Percentiles rank a stretch among this genome's conserved stretches.
These are phyloP conservation scores for Chlamydomonas sp. DNA, from an alignment of 139 green algal genomes.

Conservation along the genomic window DNA sequence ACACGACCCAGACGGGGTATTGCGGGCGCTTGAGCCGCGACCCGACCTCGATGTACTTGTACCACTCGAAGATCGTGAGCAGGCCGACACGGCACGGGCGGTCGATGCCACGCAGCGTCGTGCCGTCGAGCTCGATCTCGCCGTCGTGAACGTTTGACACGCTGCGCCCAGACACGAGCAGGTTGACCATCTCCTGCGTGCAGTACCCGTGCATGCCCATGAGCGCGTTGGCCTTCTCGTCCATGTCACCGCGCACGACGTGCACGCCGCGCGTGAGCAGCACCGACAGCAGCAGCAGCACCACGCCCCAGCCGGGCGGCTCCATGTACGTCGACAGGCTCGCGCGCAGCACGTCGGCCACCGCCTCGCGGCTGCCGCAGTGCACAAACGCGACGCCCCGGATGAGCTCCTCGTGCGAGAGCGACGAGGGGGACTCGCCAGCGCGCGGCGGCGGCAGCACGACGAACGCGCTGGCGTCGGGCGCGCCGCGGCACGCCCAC, in stretches of 20 bases:
- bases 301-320: constrained; percentile 43
- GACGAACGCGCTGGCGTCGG: no score
- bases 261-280: constrained; percentile 30
- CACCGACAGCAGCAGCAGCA: constrained; percentile 47
- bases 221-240: constrained; percentile 40
- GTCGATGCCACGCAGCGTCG: constrained; percentile 39
- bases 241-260: constrained; percentile 42
- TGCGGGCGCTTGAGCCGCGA: constrained; percentile 49
- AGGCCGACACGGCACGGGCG: constrained; percentile 37
- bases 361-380: no score
- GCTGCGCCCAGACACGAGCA: constrained; percentile 39
- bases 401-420: no score
- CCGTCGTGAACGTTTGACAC: constrained; percentile 62
- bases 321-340: constrained; percentile 21
- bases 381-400: no score
- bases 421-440: no score
- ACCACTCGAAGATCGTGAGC: constrained; percentile 66
- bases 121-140: constrained; percentile 29
- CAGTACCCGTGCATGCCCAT: constrained; percentile 51
- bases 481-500: neutral
- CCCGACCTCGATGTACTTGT: constrained; percentile 45
- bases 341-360: no score
- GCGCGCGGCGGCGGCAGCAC: no score
- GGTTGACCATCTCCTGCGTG: constrained; percentile 63
- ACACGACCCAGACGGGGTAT: constrained; percentile 65